phyloP scores from a whole-genome alignment of 345 rosid genomes.

The Gossypium raimondii region DNA sequence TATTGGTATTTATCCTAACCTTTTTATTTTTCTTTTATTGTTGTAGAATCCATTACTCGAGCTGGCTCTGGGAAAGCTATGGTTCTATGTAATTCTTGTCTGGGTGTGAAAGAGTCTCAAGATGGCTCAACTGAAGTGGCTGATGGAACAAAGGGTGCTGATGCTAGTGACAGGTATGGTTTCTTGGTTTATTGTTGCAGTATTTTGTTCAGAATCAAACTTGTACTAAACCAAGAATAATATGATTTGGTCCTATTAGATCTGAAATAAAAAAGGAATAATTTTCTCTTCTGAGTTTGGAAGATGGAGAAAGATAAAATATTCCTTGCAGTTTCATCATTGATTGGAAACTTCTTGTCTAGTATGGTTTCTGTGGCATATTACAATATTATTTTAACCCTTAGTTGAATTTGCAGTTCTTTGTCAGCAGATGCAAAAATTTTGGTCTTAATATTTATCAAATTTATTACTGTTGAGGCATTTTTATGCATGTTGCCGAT shows the following conservation, averaged over 20 bases:
- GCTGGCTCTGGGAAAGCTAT: constrained; percentile 28
- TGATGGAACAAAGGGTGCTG: constrained; percentile 25
- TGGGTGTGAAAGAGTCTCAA: constrained; percentile 34
- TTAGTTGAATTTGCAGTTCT: neutral
- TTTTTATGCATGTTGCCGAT: neutral
- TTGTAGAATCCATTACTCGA: constrained; percentile 41
- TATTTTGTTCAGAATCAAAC: neutral
- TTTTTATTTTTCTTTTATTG: constrained; percentile 11
- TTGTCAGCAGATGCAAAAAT: neutral
- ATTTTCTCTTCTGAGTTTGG: neutral
- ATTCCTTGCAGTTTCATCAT: neutral
- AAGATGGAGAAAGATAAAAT: neutral
- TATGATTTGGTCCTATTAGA: neutral
- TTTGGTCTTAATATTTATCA: neutral
- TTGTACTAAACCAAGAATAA: neutral
- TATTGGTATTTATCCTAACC: neutral
- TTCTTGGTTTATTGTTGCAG: neutral
- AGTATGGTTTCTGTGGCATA: neutral
- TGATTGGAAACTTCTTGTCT: neutral
- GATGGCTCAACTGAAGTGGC: constrained; percentile 24
- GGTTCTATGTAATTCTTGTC: constrained; percentile 55
- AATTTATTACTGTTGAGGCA: neutral
- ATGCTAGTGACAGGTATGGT: constrained; percentile 35
- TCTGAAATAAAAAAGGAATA: neutral
- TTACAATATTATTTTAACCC: neutral